These are phyloP conservation scores for Solanum peruvianum DNA, from an alignment of 257 asterid species.

Conservation along the genomic window DNA sequence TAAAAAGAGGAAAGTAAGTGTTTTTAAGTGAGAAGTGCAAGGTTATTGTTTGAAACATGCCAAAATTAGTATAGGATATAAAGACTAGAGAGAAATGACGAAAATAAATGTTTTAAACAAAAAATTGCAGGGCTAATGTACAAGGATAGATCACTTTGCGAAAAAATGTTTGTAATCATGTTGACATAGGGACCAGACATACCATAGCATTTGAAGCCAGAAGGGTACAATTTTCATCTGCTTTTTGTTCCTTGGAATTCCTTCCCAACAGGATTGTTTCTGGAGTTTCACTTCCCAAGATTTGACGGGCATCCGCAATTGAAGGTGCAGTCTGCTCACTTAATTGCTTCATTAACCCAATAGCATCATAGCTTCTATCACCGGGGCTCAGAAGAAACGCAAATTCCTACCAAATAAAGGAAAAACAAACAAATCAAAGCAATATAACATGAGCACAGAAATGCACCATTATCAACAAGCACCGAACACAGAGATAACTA, in stretches of 20 bases:
- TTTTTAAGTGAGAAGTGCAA: background rate
- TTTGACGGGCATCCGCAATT: slow-evolving; percentile 82
- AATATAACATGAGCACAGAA: slow-evolving; percentile 1
- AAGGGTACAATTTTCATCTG: slow-evolving; percentile 21
- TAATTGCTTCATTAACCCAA: slow-evolving; percentile 88
- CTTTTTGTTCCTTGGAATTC: slow-evolving; percentile 15
- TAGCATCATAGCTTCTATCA: slow-evolving; percentile 70
- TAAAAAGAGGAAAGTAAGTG: background rate
- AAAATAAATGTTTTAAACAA: background rate
- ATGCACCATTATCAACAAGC: background rate
- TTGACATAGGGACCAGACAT: slow-evolving; percentile 5
- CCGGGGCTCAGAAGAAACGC: slow-evolving; percentile 69
- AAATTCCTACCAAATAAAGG: slow-evolving; percentile 44
- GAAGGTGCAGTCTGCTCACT: slow-evolving; percentile 86
- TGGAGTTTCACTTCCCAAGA: slow-evolving; percentile 86
- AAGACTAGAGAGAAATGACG: background rate
- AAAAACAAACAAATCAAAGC: background rate
- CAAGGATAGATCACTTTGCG: background rate
- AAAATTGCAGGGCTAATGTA: background rate
- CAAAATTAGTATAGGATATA: background rate
- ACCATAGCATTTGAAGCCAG: slow-evolving; percentile 37
- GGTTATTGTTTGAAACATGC: background rate
- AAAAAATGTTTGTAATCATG: background rate
- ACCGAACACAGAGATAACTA: background rate
- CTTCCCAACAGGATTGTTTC: slow-evolving; percentile 51